Evolutionary conservation across 129 eudicot species (phyloP).

Genomic region (Deinandra increscens): DNA sequence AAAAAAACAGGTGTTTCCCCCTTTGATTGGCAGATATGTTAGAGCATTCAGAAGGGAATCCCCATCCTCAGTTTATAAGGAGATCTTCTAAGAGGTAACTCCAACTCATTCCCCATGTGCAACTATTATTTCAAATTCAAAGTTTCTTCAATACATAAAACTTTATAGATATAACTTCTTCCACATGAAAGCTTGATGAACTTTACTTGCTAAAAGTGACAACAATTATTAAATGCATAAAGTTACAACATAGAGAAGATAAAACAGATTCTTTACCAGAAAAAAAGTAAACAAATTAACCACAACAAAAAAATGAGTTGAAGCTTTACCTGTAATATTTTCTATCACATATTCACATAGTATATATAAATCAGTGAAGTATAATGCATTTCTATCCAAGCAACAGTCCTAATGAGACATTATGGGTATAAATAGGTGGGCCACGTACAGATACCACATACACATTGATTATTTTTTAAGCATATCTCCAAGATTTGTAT

Average conservation of each 20-base stretch:
- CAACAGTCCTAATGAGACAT: too few species aligned
- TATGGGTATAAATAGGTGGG: too few species aligned
- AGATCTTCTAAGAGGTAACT: too few species aligned
- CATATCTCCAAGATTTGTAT: too few species aligned
- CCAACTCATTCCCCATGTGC: constrained; percentile 7
- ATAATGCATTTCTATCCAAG: too few species aligned
- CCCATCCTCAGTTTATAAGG: too few species aligned
- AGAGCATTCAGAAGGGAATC: too few species aligned
- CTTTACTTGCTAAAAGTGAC: not conserved
- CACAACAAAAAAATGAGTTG: not conserved
- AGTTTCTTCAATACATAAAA: not conserved
- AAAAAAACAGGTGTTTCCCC: not conserved
- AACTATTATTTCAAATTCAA: not conserved
- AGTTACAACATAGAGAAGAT: not conserved
- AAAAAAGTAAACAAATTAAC: not conserved
- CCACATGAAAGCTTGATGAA: not conserved
- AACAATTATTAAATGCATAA: not conserved
- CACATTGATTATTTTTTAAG: too few species aligned
- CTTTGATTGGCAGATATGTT: not conserved
- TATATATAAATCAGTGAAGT: too few species aligned
- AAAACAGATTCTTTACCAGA: not conserved
- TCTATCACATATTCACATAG: too few species aligned
- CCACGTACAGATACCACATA: too few species aligned
- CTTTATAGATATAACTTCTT: not conserved
- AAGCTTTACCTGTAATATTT: too few species aligned